Conservation (phyloP, 1,284 basidiomycete genomes). For the Ceratobasidium sp. region DNA sequence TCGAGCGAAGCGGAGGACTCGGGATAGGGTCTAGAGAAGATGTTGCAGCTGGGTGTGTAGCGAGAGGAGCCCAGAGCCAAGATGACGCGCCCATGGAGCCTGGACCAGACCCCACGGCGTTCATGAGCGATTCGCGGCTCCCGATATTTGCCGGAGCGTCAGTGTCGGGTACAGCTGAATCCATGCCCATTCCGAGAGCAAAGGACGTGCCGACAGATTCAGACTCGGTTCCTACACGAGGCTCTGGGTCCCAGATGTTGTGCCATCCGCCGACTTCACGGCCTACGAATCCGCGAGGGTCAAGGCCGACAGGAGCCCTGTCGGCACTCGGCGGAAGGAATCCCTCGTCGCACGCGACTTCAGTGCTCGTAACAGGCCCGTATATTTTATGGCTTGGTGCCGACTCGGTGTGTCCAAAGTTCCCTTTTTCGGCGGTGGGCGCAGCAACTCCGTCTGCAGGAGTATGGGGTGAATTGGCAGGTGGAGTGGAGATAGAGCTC, state of each 20-base stretch:
- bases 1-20: slow-evolving; percentile 20
- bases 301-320: slow-evolving; percentile 14
- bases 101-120: not conserved
- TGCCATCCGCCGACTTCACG: slow-evolving; percentile 32
- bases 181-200: not conserved
- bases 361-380: slow-evolving; percentile 1
- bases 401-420: not conserved
- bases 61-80: slow-evolving; percentile 25
- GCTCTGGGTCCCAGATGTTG: slow-evolving; percentile 7
- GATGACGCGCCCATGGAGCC: not conserved
- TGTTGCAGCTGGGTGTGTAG: not conserved
- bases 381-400: not conserved
- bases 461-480: slow-evolving; percentile 17
- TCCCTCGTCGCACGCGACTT: slow-evolving; percentile 25
- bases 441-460: slow-evolving; percentile 2
- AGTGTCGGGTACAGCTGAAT: not conserved
- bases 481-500: slow-evolving; percentile 3
- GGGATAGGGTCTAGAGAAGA: slow-evolving; percentile 4
- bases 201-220: slow-evolving; percentile 25
- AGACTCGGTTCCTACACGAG: not conserved
- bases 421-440: slow-evolving; percentile 3
- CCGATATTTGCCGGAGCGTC: too few relatives aligned
- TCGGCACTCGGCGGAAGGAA: slow-evolving; percentile 33
- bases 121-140: too few relatives aligned
- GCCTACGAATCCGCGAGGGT: slow-evolving; percentile 31